Evolutionary conservation across 192 early-diverging fungal genomes (phyloP).

Genomic region (Rhizophagus sp.): DNA sequence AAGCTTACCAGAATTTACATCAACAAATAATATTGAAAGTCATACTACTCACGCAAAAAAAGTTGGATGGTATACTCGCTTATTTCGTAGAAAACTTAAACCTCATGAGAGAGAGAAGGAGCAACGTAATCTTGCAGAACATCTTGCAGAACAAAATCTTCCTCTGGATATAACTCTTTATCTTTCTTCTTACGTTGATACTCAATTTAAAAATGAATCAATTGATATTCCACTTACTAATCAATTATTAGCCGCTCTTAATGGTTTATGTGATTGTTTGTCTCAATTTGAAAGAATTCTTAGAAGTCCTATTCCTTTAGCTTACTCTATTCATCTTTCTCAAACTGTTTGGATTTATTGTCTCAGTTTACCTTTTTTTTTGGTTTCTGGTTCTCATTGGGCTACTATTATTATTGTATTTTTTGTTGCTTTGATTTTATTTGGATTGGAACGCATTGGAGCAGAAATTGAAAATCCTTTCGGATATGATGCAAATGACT

Average conservation of each 20-base stretch:
- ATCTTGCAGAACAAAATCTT: conserved; percentile 40
- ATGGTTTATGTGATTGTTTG: conserved; percentile 56
- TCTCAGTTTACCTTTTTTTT: conserved; percentile 79
- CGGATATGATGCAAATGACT: conserved; percentile 77
- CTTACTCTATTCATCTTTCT: conserved; percentile 86
- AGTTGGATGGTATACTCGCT: conserved; percentile 10
- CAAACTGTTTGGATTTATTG: conserved; percentile 80
- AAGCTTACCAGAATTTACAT: conserved; percentile 24
- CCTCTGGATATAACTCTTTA: conserved; percentile 66
- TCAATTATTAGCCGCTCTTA: conserved; percentile 51
- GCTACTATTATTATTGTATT: conserved; percentile 68
- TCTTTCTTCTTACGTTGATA: conserved; percentile 55
- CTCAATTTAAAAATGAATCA: conserved; percentile 35
- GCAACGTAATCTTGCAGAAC: conserved; percentile 23
- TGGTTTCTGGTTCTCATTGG: conserved; percentile 53
- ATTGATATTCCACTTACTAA: conserved; percentile 49
- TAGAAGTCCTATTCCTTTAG: conserved; percentile 83
- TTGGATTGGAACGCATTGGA: conserved; percentile 86
- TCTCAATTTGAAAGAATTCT: conserved; percentile 82
- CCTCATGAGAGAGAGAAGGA: conserved; percentile 33
- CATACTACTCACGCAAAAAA: neutral
- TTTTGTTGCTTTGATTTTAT: conserved; percentile 69
- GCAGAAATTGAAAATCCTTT: conserved; percentile 95
- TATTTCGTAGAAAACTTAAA: conserved; percentile 23
- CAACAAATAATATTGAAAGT: neutral